A percentile compares a stretch with the other conserved stretches of the same genome.
Conservation (phyloP, 1,284 basidiomycete species). For the Cystobasidiaceae sp. region DNA sequence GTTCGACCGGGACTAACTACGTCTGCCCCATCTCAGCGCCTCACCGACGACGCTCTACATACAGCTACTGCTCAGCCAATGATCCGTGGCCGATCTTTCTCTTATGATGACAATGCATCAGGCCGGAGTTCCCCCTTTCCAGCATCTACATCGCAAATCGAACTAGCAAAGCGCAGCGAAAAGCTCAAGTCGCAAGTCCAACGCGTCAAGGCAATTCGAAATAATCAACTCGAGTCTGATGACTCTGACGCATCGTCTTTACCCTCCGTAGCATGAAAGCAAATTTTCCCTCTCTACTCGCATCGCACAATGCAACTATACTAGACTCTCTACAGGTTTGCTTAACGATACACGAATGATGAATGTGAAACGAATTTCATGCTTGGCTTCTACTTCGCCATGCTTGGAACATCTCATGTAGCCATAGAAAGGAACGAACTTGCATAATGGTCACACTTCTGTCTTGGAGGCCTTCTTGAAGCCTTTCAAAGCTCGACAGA, state of each 20-base stretch:
- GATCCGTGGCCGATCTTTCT: not conserved
- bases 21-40: not conserved
- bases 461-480: not conserved
- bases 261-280: not conserved
- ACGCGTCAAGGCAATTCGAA: conserved; percentile 23
- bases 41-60: conserved; percentile 9
- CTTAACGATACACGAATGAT: not conserved
- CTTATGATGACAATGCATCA: conserved; percentile 5
- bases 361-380: not conserved
- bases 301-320: not conserved
- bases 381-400: not conserved
- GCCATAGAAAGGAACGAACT: not conserved
- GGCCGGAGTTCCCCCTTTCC: not conserved
- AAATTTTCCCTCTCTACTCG: not conserved
- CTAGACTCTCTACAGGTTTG: not conserved
- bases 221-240: conserved; percentile 7
- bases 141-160: not conserved
- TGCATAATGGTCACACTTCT: not conserved
- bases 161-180: conserved; percentile 1
- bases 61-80: not conserved
- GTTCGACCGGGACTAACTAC: not conserved
- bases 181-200: conserved; percentile 11
- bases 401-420: not conserved
- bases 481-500: not conserved
- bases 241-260: conserved; percentile 16